These are phyloP conservation scores for Pythium aristosporum DNA, from an alignment of 352 stramenopile species.

Conservation along the genomic window DNA sequence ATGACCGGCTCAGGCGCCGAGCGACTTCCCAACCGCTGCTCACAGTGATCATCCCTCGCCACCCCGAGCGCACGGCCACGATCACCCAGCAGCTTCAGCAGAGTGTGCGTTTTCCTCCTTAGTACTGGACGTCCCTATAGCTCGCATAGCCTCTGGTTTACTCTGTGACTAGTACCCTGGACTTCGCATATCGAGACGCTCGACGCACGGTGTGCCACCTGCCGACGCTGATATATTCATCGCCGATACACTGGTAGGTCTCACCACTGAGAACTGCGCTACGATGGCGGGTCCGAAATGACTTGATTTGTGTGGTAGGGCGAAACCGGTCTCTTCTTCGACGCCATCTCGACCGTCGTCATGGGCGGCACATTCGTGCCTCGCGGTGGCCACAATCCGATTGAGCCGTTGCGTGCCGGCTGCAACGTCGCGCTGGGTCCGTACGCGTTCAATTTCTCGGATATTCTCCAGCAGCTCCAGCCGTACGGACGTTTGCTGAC, in stretches of 20 bases:
- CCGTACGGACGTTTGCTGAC: background rate
- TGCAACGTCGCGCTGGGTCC: slow-evolving; percentile 66
- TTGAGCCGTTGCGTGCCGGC: slow-evolving; percentile 65
- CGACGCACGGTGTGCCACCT: slow-evolving; percentile 31
- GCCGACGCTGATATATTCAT: slow-evolving; percentile 49
- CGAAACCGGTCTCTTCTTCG: slow-evolving; percentile 58
- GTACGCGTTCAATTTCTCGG: slow-evolving; percentile 69
- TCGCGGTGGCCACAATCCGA: slow-evolving; percentile 70
- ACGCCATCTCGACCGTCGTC: slow-evolving; percentile 48
- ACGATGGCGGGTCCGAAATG: background rate
- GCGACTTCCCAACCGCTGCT: slow-evolving; percentile 27
- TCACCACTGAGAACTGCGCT: background rate
- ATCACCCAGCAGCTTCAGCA: slow-evolving; percentile 40
- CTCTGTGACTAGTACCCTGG: slow-evolving; percentile 35
- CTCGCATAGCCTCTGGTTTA: too few species aligned
- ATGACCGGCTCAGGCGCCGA: slow-evolving; percentile 14
- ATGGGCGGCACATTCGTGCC: slow-evolving; percentile 66
- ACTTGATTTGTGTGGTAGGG: slow-evolving; percentile 30
- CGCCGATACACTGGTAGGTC: slow-evolving; percentile 58
- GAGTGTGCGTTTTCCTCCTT: slow-evolving; percentile 3
- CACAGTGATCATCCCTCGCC: slow-evolving; percentile 57
- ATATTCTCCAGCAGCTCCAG: slow-evolving; percentile 37
- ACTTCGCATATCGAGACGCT: slow-evolving; percentile 39
- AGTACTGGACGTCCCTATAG: too few species aligned
- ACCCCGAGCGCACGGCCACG: slow-evolving; percentile 38